Evolutionary conservation across 78 protist genomes (phyloP), one percentile per base, ranked within the genome.

Genomic region (Polysphondylium violaceum): DNA sequence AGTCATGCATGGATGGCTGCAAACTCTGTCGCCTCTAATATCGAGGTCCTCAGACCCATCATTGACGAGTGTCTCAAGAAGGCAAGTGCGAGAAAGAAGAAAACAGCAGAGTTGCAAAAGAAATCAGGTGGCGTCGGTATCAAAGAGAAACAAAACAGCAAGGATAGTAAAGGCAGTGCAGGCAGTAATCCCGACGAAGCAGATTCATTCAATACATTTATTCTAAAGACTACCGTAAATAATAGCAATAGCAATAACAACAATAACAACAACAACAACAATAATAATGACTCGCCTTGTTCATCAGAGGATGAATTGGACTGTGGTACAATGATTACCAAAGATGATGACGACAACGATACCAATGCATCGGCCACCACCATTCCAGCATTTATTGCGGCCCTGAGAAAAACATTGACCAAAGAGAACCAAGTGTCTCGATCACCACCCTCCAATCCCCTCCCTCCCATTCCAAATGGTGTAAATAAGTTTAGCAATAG

Each of bases 321-420:
- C 31, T 25, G 47, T 36, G 78, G 78, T 7, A 81, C 90, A 36
- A 81, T 81, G 78, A 61, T 81, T 31, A 43, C 69, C 36, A 56
- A 81, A 21, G 90, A 81, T 43, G 72, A 64, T 44, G 73, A 36
- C 38, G n/a, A 35, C 4, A 38, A 11, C 50, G 74, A 44, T 6
- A n/a, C n/a, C n/a, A n/a, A n/a, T n/a, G n/a, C n/a, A n/a, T 14
- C 31, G 3, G 9, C 3, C 7, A 31, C 64, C 31, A 65, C 51
- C 21, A 81, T 81, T 17, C 90, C 90, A 4, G 90, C 74, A 7
- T 81, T 81, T 33, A 81, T 81, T 3, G 90, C 90, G 36, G 90
- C 90, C 2, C 41, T 81, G 21, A 69, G 40, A 19, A 23, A 61
- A 40, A 29, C 78, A 4, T 31, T 63, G 23, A 44, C 21, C 33